Conservation (phyloP, 495 filamentous ascomycete genomes). For the Penicillium chermesinum region DNA sequence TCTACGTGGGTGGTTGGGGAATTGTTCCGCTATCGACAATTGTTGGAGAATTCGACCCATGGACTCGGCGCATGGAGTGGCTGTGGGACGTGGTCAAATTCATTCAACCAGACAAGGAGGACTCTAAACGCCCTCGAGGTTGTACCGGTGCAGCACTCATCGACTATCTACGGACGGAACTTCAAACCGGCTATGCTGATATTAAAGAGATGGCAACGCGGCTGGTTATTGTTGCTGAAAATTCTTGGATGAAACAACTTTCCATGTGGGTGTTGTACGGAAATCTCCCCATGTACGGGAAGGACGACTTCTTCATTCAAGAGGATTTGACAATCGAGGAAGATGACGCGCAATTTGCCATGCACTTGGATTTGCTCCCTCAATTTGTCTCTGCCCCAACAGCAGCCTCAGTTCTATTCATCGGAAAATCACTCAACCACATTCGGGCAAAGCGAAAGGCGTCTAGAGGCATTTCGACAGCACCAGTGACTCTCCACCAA, state of each 20-base stretch:
- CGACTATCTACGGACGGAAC: constrained; percentile 63
- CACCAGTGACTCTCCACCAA: constrained; percentile 61
- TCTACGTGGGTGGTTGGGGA: constrained; percentile 79
- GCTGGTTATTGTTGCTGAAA: constrained; percentile 73
- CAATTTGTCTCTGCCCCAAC: constrained; percentile 70
- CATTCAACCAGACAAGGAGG: constrained; percentile 45
- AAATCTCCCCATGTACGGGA: constrained; percentile 65
- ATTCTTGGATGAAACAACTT: constrained; percentile 83
- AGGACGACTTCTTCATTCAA: constrained; percentile 75
- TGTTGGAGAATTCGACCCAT: constrained; percentile 75
- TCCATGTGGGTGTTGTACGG: constrained; percentile 90
- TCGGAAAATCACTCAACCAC: constrained; percentile 83
- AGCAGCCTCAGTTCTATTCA: constrained; percentile 80
- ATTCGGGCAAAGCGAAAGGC: constrained; percentile 52
- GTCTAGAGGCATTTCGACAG: constrained; percentile 28
- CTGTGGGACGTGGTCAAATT: constrained; percentile 66
- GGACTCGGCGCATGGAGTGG: constrained; percentile 82
- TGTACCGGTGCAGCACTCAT: constrained; percentile 68
- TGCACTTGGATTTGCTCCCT: constrained; percentile 58
- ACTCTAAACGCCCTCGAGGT: constrained; percentile 14
- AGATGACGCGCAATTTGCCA: constrained; percentile 46
- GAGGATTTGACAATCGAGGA: constrained; percentile 34
- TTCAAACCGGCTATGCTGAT: constrained; percentile 84
- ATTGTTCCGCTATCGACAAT: constrained; percentile 87
- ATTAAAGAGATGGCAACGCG: constrained; percentile 68